These are phyloP conservation scores for Claviceps humidiphila DNA, from an alignment of 2,329 filamentous ascomycete species.

Conservation along the genomic window DNA sequence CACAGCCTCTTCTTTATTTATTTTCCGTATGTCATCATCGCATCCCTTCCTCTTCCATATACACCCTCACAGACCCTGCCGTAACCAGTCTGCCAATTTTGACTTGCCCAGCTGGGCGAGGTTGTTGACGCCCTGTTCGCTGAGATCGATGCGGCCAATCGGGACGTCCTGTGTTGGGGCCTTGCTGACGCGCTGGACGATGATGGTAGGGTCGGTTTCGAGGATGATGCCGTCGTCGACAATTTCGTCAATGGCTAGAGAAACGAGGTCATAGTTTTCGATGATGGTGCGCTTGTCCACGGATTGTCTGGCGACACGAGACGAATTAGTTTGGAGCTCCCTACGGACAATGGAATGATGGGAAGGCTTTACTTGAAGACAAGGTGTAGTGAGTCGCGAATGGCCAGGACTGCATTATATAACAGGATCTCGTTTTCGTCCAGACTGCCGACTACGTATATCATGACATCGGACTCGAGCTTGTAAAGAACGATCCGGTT, in stretches of 20 bases:
- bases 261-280: conserved; percentile 96
- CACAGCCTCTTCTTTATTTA: not conserved
- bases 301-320: conserved; percentile 53
- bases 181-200: conserved; percentile 82
- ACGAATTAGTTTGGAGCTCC: conserved; percentile 4
- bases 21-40: not conserved
- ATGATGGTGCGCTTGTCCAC: conserved; percentile 96
- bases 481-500: conserved; percentile 96
- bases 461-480: conserved; percentile 93
- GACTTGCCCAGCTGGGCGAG: conserved; percentile 87
- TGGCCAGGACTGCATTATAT: conserved; percentile 85
- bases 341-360: not conserved
- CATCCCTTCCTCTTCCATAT: not conserved
- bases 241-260: conserved; percentile 88
- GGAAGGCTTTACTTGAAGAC: conserved; percentile 70
- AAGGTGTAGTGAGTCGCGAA: conserved; percentile 80
- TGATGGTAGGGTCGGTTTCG: conserved; percentile 90
- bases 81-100: conserved; percentile 79
- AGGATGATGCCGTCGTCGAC: conserved; percentile 92
- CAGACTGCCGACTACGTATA: conserved; percentile 78
- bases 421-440: conserved; percentile 96
- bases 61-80: conserved; percentile 55
- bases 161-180: conserved; percentile 85
- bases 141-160: conserved; percentile 87
- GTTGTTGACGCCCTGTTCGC: conserved; percentile 90